Evolutionary conservation across 2,329 filamentous ascomycete species (phyloP).

Genomic region (Aspergillus viridinutans): DNA sequence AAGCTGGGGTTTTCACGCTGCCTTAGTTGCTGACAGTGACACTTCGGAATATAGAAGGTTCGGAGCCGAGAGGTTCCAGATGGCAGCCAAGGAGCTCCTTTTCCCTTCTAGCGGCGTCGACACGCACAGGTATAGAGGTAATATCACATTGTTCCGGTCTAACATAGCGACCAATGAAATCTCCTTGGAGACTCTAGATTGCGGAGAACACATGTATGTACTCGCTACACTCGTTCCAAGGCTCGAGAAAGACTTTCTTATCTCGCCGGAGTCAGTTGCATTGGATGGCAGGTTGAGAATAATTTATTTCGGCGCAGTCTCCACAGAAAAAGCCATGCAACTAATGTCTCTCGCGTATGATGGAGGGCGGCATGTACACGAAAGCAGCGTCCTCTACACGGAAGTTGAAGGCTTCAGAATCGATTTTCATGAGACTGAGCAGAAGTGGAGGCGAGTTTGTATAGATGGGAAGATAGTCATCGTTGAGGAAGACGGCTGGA

Average conservation of each 20-base stretch:
- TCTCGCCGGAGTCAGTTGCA: constrained; percentile 68
- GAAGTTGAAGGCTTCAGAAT: constrained; percentile 65
- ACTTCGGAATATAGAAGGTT: constrained; percentile 73
- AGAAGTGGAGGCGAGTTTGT: constrained; percentile 77
- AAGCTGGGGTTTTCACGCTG: constrained; percentile 86
- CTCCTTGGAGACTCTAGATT: constrained; percentile 31
- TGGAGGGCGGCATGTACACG: constrained; percentile 51
- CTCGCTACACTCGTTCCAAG: constrained; percentile 73
- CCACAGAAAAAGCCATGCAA: constrained; percentile 65
- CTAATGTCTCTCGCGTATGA: constrained; percentile 66
- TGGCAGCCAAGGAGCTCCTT: constrained; percentile 77
- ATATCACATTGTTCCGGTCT: constrained; percentile 43
- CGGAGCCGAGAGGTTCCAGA: constrained; percentile 73
- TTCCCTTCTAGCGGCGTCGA: constrained; percentile 49
- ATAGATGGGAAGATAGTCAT: constrained; percentile 86
- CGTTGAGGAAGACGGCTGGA: constrained; percentile 65
- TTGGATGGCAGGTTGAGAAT: constrained; percentile 68
- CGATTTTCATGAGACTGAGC: constrained; percentile 56
- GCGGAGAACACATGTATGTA: constrained; percentile 66
- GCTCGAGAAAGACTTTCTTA: constrained; percentile 74
- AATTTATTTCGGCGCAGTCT: constrained; percentile 68
- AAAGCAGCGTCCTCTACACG: constrained; percentile 64
- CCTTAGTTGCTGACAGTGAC: constrained; percentile 86
- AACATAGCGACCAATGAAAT: constrained; percentile 14
- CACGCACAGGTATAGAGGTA: constrained; percentile 56